A percentile compares a stretch with the other conserved stretches of the same genome.
Evolutionary conservation across 75 land plant genomes (phyloP).

Genomic region (Pinus albicaulis): DNA sequence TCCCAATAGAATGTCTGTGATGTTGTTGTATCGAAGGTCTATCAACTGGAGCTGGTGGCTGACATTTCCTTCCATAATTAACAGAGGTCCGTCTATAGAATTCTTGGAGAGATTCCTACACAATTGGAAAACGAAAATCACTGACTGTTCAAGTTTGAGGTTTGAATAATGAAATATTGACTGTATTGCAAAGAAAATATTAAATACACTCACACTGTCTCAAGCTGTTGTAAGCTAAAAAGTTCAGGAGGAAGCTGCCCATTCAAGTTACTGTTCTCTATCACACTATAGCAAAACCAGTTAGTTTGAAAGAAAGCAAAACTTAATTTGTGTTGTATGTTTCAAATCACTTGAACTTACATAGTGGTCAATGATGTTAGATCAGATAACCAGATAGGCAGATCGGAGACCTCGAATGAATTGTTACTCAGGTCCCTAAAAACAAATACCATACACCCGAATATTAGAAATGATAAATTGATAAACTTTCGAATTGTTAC

Average conservation of each 20-base stretch:
- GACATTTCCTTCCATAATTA: conserved; percentile 24
- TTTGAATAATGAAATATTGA: neutral
- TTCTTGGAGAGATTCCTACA: conserved; percentile 54
- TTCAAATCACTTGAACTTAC: conserved; percentile 26
- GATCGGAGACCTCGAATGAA: neutral
- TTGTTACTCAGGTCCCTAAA: conserved; percentile 57
- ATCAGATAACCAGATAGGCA: too few species aligned
- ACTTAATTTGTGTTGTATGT: too few species aligned
- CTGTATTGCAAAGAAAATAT: neutral
- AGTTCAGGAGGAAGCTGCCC: conserved; percentile 35
- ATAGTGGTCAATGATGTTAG: conserved; percentile 21
- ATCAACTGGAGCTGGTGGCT: conserved; percentile 32
- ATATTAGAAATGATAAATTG: neutral
- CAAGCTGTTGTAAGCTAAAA: conserved; percentile 42
- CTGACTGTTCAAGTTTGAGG: too few species aligned
- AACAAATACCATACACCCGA: too few species aligned
- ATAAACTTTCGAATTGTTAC: conserved; percentile 58
- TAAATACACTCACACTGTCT: conserved; percentile 43
- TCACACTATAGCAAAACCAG: conserved; percentile 15
- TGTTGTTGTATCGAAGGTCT: conserved; percentile 49
- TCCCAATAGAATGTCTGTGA: conserved; percentile 14
- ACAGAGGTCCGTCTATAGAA: conserved; percentile 39
- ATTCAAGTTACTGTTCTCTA: conserved; percentile 37
- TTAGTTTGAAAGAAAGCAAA: too few species aligned
- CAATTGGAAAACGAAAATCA: neutral